These are phyloP conservation scores for Lotus japonicus DNA, from an alignment of 306 rosid genomes.

Conservation along the genomic window DNA sequence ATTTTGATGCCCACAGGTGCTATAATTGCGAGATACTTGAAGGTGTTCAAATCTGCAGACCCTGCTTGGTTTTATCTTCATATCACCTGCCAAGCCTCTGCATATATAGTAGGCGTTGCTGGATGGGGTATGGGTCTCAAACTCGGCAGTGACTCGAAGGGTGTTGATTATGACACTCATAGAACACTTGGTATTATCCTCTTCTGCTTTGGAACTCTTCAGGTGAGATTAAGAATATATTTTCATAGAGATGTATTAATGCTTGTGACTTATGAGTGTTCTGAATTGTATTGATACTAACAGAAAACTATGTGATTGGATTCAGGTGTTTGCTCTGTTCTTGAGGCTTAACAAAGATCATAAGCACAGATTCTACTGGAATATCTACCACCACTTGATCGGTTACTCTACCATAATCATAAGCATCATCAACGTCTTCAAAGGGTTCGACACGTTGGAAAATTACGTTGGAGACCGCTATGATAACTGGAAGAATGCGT, in stretches of 20 bases:
- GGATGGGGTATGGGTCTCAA: constrained; percentile 84
- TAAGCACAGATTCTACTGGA: constrained; percentile 76
- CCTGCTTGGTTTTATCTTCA: constrained; percentile 96
- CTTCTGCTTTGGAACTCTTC: constrained; percentile 73
- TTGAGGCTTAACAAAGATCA: constrained; percentile 86
- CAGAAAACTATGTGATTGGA: background rate
- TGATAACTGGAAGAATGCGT: constrained; percentile 55
- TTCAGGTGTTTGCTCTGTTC: constrained; percentile 78
- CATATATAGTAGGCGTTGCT: constrained; percentile 69
- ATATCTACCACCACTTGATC: constrained; percentile 47
- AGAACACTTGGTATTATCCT: constrained; percentile 55
- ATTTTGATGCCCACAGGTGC: constrained; percentile 67
- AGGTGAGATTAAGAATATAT: constrained; percentile 22
- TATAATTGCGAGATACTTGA: constrained; percentile 68
- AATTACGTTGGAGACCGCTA: constrained; percentile 32
- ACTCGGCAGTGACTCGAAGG: constrained; percentile 57
- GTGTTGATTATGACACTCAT: constrained; percentile 29
- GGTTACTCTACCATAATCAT: constrained; percentile 65
- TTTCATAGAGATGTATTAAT: too few species aligned
- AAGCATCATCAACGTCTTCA: constrained; percentile 50
- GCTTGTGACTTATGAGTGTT: background rate
- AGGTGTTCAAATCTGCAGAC: constrained; percentile 70
- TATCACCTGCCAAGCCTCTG: constrained; percentile 68
- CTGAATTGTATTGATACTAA: background rate
- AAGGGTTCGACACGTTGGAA: constrained; percentile 53